Percentiles rank a stretch among this genome's conserved stretches.
These are phyloP conservation scores for Linnemannia elongata DNA, from an alignment of 192 early-diverging fungal species.

Conservation along the genomic window DNA sequence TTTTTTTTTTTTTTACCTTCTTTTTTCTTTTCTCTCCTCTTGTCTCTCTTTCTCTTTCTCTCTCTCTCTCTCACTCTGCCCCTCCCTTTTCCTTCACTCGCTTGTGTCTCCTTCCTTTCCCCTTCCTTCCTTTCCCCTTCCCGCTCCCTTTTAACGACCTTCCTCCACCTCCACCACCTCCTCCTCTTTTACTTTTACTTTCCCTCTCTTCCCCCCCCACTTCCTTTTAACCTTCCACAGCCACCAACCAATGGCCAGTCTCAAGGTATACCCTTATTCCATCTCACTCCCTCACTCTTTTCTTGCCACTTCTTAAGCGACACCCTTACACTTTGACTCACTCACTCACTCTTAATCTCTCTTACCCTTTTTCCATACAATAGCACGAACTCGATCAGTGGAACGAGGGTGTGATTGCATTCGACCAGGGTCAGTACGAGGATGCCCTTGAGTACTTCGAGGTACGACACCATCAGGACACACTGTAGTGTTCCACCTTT, in stretches of 20 bases:
- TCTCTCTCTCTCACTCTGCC: not conserved
- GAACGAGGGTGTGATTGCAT: conserved; percentile 78
- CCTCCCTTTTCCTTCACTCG: not conserved
- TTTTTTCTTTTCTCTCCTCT: not conserved
- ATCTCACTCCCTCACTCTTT: not conserved
- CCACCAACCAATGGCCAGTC: conserved; percentile 27
- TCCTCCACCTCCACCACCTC: not conserved
- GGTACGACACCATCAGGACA: conserved; percentile 55
- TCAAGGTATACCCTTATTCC: conserved; percentile 31
- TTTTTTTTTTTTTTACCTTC: not conserved
- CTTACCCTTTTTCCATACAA: not conserved
- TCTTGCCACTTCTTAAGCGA: no score
- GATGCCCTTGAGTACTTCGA: conserved; percentile 77
- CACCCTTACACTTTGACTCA: not conserved
- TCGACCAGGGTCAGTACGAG: conserved; percentile 81
- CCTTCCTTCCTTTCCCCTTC: not conserved
- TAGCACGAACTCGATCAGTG: conserved; percentile 56
- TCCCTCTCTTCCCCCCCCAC: not conserved
- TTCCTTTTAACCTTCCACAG: not conserved
- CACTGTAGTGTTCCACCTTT: not conserved
- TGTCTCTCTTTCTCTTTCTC: not conserved
- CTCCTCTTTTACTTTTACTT: not conserved
- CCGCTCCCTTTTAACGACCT: not conserved
- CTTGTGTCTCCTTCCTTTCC: not conserved
- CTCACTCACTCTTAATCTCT: not conserved